Conservation (phyloP, 1,284 basidiomycete species). For the Cerioporus squamosus region DNA sequence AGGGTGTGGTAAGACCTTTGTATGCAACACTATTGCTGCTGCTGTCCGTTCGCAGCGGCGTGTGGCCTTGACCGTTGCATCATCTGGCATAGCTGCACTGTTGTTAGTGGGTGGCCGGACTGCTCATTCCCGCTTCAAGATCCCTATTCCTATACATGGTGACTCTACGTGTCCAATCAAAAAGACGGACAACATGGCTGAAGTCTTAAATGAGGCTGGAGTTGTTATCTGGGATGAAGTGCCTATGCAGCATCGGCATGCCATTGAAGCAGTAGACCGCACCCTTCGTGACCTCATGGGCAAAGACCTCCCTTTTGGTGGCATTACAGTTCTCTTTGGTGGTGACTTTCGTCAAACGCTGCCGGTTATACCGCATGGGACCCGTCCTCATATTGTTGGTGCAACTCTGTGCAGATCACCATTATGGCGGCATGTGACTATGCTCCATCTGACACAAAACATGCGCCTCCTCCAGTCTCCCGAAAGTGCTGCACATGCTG, state of each 20-base stretch:
- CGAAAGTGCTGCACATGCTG: constrained; percentile 37
- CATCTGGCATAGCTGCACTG: constrained; percentile 47
- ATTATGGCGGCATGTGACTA: constrained; percentile 37
- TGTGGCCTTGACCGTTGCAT: constrained; percentile 44
- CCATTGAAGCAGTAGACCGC: constrained; percentile 40
- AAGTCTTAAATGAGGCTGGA: constrained; percentile 10
- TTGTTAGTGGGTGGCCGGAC: constrained; percentile 45
- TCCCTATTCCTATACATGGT: constrained; percentile 40
- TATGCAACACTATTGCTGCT: constrained; percentile 43
- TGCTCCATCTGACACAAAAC: constrained; percentile 39
- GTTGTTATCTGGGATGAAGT: constrained; percentile 46
- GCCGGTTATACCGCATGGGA: constrained; percentile 41
- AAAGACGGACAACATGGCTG: too few relatives aligned
- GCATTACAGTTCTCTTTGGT: constrained; percentile 45
- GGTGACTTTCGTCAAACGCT: constrained; percentile 47
- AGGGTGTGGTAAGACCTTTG: constrained; percentile 54
- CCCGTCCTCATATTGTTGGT: constrained; percentile 37
- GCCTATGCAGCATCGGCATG: constrained; percentile 38
- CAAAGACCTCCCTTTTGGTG: constrained; percentile 38
- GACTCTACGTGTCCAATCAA: constrained; percentile 24
- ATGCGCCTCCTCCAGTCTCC: constrained; percentile 38
- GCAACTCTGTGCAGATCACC: constrained; percentile 36
- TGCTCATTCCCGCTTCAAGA: constrained; percentile 47
- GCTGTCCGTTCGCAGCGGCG: too few relatives aligned
- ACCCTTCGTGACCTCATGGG: constrained; percentile 35